Evolutionary conservation across 495 filamentous ascomycete species (phyloP).

Genomic region (Patellaria atrata): DNA sequence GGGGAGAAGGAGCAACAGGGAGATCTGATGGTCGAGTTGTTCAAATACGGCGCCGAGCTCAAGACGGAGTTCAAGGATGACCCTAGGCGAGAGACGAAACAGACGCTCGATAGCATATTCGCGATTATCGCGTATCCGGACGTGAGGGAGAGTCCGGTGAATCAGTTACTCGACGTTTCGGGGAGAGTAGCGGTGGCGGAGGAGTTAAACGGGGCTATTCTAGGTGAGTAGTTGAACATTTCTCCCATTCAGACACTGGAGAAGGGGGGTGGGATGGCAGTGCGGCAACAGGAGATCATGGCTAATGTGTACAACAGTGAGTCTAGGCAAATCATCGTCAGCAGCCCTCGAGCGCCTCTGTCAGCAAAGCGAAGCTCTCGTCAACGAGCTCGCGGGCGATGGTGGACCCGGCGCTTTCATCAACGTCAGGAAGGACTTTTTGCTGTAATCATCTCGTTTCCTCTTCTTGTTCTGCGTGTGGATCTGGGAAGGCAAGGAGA

Average conservation of each 20-base stretch:
- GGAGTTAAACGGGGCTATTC: constrained; percentile 85
- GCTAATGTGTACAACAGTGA: constrained; percentile 40
- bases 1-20: constrained; percentile 33
- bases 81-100: constrained; percentile 47
- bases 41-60: constrained; percentile 70
- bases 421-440: constrained; percentile 39
- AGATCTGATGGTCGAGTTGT: constrained; percentile 48
- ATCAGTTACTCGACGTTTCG: constrained; percentile 61
- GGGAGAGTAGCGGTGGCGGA: constrained; percentile 75
- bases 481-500: no score
- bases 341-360: constrained; percentile 77
- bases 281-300: constrained; percentile 6
- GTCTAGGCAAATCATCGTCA: constrained; percentile 74
- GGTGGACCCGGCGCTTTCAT: constrained; percentile 82
- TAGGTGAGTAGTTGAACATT: constrained; percentile 44
- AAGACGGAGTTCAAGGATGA: constrained; percentile 62
- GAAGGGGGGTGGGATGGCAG: no score
- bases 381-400: constrained; percentile 66
- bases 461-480: no score
- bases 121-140: constrained; percentile 78
- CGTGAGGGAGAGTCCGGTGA: constrained; percentile 55
- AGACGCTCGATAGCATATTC: constrained; percentile 72
- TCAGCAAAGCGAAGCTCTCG: constrained; percentile 73
- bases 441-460: no score
- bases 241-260: constrained; percentile 4